Evolutionary conservation across 257 asterid species (phyloP), one percentile per base, ranked within the genome.

Genomic region (Scutellaria barbata): DNA sequence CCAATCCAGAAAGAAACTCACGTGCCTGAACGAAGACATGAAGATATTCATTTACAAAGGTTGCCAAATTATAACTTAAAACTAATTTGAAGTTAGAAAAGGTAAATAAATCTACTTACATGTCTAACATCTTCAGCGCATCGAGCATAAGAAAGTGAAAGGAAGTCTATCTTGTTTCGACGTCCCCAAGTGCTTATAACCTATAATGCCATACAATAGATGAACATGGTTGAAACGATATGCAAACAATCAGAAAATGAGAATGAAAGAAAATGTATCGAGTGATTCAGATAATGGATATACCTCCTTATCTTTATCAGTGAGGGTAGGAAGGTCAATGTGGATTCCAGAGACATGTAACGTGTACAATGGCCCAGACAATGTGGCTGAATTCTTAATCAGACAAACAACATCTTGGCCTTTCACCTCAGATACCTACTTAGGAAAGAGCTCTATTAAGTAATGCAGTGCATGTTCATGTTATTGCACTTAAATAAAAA

Each of bases 131-230:
- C 98, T 76, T 89, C 92, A 62, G 97, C 98, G 12, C 83, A 82
- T 22, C 98, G 84, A 68, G 98, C 85, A 74, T 85, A 94, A 48
- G 98, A 90, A 54, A 94, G 88, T 40, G 97, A 94, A 82, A 94
- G 95, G 74, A 90, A 90, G 70, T 94, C 97, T 74, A 94, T 81
- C 73, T 86, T 94, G 85, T 94, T 94, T 68, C 84, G 80, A 71
- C 84, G 83, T 35, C 97, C 98, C 97, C 97, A 93, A 0, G 97
- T 86, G 85, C 97, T 94, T 78, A 94, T 89, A 58, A 86, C 85
- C 98, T 94, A 79, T 74, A 58, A 59, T 40, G 9, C 48, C 41
- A 61, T 18, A 37, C 12, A 74, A 58, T 5, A 17, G 7, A 2
- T 7, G 41, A 25, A 62, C 14, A 17, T 50, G 59, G 5, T 14